Evolutionary conservation across 225 moss, liverwort and hornwort genomes (phyloP).

Genomic region (Sphagnum contortum): DNA sequence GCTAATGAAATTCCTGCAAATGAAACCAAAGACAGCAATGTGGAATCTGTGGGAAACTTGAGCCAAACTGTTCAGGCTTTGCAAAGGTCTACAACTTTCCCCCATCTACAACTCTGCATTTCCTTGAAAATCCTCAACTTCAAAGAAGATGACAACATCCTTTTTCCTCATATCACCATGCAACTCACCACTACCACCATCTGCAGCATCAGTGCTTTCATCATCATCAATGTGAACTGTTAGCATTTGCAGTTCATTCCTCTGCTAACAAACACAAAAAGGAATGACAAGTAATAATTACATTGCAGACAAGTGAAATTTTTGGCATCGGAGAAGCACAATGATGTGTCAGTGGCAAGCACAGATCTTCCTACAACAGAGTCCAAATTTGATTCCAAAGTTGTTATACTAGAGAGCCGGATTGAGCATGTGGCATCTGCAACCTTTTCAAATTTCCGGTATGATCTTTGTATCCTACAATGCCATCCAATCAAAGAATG

Average conservation of each 20-base stretch:
- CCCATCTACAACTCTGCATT: no score
- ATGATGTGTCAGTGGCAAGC: conserved; percentile 3
- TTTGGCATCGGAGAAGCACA: conserved; percentile 9
- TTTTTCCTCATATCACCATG: no score
- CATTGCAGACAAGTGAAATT: conserved; percentile 33
- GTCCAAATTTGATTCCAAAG: conserved; percentile 21
- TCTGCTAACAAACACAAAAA: no score
- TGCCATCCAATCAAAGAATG: no score
- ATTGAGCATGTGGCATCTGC: conserved; percentile 84
- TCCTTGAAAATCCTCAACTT: no score
- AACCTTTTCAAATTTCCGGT: conserved; percentile 81
- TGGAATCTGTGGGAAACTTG: conserved; percentile 16
- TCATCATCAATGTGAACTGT: no score
- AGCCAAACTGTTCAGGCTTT: conserved; percentile 32
- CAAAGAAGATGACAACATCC: no score
- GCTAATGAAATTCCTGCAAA: neutral
- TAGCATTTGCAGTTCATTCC: no score
- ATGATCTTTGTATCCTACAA: neutral
- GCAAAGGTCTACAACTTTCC: conserved; percentile 29
- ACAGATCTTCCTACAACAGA: conserved; percentile 2
- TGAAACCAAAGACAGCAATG: neutral
- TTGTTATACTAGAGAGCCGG: conserved; percentile 49
- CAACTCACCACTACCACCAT: no score
- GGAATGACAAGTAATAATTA: no score
- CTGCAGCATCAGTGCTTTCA: no score